A percentile compares a stretch with the other conserved stretches of the same genome.
Conservation (phyloP, 495 filamentous ascomycete species). For the Cercophora newfieldiana region DNA sequence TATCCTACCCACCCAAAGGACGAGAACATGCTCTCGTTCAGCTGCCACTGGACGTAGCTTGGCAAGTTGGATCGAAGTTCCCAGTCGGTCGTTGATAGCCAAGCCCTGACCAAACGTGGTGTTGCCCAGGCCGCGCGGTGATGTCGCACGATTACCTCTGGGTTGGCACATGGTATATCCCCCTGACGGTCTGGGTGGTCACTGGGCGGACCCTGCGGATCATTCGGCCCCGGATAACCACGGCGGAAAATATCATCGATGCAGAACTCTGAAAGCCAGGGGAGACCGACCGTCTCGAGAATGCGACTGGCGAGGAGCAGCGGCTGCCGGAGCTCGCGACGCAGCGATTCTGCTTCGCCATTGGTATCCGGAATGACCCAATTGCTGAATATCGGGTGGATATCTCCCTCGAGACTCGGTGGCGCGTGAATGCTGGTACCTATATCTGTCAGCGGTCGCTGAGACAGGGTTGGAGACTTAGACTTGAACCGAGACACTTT, state of each 20-base stretch:
- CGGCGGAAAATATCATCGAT: constrained; percentile 36
- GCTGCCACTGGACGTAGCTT: constrained; percentile 32
- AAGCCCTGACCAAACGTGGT: constrained; percentile 17
- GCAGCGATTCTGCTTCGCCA: constrained; percentile 11
- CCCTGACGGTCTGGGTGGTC: neutral
- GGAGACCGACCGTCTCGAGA: constrained; percentile 33
- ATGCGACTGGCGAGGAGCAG: constrained; percentile 38
- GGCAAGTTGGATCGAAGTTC: constrained; percentile 27
- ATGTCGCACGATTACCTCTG: constrained; percentile 31
- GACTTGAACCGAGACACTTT: neutral
- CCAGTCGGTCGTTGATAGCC: constrained; percentile 23
- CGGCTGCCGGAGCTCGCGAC: constrained; percentile 28
- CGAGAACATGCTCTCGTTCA: constrained; percentile 35
- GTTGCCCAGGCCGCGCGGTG: constrained; percentile 30
- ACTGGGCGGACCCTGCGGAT: neutral
- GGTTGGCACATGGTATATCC: neutral
- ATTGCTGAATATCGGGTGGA: constrained; percentile 36
- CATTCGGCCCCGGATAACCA: constrained; percentile 32
- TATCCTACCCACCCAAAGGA: constrained; percentile 40
- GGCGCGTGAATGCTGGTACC: constrained; percentile 16
- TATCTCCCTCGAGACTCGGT: constrained; percentile 27
- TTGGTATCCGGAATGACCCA: constrained; percentile 28
- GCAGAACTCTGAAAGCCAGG: constrained; percentile 42
- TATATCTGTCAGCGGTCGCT: neutral
- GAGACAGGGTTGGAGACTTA: too few species aligned